These are phyloP conservation scores for Ascochyta clinopodiicola DNA, from an alignment of 2,329 filamentous ascomycete genomes.

Conservation along the genomic window DNA sequence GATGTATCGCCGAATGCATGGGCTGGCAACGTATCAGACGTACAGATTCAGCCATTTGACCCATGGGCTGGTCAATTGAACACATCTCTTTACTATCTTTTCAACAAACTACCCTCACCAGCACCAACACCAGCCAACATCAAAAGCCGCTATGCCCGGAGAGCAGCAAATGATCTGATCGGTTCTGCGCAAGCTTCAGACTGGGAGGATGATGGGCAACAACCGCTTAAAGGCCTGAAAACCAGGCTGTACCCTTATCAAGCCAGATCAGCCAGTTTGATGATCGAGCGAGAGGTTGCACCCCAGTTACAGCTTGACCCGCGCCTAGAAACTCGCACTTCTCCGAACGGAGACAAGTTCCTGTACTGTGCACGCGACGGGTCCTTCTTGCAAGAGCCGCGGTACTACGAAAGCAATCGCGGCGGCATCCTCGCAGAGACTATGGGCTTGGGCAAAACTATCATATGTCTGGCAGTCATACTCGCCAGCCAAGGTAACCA, in stretches of 20 bases:
- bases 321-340: slow-evolving; percentile 65
- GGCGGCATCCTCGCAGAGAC: slow-evolving; percentile 83
- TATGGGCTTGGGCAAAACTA: slow-evolving; percentile 82
- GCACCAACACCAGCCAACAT: slow-evolving; percentile 61
- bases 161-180: slow-evolving; percentile 64
- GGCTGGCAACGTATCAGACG: slow-evolving; percentile 53
- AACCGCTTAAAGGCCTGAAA: slow-evolving; percentile 61
- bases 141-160: slow-evolving; percentile 57
- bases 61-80: slow-evolving; percentile 52
- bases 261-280: slow-evolving; percentile 76
- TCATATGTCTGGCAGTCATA: slow-evolving; percentile 78
- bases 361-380: slow-evolving; percentile 74
- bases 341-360: slow-evolving; percentile 68
- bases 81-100: slow-evolving; percentile 70
- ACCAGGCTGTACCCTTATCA: slow-evolving; percentile 80
- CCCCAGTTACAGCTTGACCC: slow-evolving; percentile 74
- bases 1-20: slow-evolving; percentile 65
- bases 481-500: slow-evolving; percentile 76
- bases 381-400: slow-evolving; percentile 68
- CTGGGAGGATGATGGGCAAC: slow-evolving; percentile 42
- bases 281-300: slow-evolving; percentile 80
- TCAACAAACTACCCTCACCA: slow-evolving; percentile 76
- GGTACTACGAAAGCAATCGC: slow-evolving; percentile 73
- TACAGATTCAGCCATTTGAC: slow-evolving; percentile 42
- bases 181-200: slow-evolving; percentile 34